These are phyloP conservation scores for Pleurotus tuber-regium DNA, from an alignment of 768 basidiomycete genomes.

Conservation along the genomic window DNA sequence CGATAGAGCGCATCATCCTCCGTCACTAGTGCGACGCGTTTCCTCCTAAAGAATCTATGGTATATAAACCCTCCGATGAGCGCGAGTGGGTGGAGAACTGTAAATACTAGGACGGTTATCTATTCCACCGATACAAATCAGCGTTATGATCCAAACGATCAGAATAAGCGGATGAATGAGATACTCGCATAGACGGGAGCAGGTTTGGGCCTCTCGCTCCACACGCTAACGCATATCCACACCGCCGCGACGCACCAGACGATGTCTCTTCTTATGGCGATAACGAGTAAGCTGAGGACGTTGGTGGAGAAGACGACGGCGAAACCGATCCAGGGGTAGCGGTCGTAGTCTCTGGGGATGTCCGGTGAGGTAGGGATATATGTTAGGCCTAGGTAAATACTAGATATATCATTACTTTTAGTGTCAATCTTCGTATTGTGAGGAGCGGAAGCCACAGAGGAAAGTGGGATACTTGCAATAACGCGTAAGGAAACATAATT, in stretches of 20 bases:
- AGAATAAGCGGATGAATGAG: neutral
- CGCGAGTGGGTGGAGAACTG: slow-evolving; percentile 61
- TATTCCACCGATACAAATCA: neutral
- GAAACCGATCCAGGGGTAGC: slow-evolving; percentile 73
- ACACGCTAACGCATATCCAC: slow-evolving; percentile 71
- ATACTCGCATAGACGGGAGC: slow-evolving; percentile 58
- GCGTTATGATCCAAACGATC: neutral
- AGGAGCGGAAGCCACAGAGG: neutral
- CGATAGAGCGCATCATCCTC: slow-evolving; percentile 29
- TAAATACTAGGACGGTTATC: slow-evolving; percentile 64
- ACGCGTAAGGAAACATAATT: slow-evolving; percentile 56
- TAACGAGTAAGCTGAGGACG: slow-evolving; percentile 49
- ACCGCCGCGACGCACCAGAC: slow-evolving; percentile 75
- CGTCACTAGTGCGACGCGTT: slow-evolving; percentile 34
- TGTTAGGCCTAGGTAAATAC: slow-evolving; percentile 67
- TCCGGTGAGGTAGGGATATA: slow-evolving; percentile 45
- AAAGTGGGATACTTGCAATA: slow-evolving; percentile 43
- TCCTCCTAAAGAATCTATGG: slow-evolving; percentile 19
- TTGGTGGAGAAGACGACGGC: slow-evolving; percentile 67
- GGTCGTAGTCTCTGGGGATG: slow-evolving; percentile 50
- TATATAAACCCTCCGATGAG: slow-evolving; percentile 48
- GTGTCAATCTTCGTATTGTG: no score
- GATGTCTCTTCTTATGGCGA: slow-evolving; percentile 59
- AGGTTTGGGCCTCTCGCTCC: slow-evolving; percentile 60
- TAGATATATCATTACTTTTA: slow-evolving; percentile 28